Evolutionary conservation across 1,139 yeast genomes (phyloP), one percentile per base, ranked within the genome.

Genomic region (Nematodospora anomalae): DNA sequence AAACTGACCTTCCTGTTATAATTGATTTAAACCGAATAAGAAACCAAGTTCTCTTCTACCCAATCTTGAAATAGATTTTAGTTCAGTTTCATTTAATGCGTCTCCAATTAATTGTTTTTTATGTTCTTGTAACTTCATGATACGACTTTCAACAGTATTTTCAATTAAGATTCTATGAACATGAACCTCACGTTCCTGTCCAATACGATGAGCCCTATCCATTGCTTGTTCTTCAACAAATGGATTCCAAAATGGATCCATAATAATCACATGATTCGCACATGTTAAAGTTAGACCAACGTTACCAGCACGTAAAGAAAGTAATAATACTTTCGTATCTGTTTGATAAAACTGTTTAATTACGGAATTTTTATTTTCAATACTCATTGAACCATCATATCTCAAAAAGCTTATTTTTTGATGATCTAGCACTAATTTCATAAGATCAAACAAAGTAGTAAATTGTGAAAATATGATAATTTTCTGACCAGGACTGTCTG

Each of bases 231-330:
- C 95, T 60, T 90, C 97, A 3, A 90, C 96, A 58, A 75, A 90
- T 1, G 97, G 97, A 54, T 90, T 90, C 97, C 97, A 90, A 56
- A 88, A 90, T 11, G 97, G 97, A 57, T 90, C 97, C 70, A 87
- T 75, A 9, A 90, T 75, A 35, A 90, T 78, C 8, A 90, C 95
- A 57, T 88, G 96, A 28, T 88, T 84, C 0, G 97, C 97, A 63
- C 95, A 86, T 0, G 97, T 90, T 46, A 90, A 69, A 0, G 97
- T 90, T 44, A 90, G 70, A 5, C 97, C 97, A 10, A 89, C 92
- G 56, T 87, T 89, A 50, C 97, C 97, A 1, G 97, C 96, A 53
- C 83, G 83, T 53, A 90, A 72, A 0, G 96, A 86, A 16, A 88
- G 71, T 34, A 90, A 65, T 54, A 90, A 60, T 8, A 90, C 74